phyloP scores from a whole-genome alignment of 1,139 yeast species.

The Suhomyces anneliseae region DNA sequence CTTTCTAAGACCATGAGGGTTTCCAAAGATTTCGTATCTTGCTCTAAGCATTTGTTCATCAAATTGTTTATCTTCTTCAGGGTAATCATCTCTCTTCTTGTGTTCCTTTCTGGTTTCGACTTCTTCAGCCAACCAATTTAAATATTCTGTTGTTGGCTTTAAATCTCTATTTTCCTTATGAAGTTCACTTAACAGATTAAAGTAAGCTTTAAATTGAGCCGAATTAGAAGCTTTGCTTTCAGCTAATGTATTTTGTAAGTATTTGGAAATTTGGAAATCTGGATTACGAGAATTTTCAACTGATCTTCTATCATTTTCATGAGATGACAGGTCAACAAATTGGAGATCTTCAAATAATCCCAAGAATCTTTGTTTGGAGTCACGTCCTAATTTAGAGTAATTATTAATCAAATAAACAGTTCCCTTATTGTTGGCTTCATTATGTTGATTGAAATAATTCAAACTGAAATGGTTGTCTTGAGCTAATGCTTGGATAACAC shows the following conservation, averaged over 20 bases:
- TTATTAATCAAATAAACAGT: conserved; percentile 26
- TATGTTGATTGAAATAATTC: conserved; percentile 23
- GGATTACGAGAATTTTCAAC: conserved; percentile 23
- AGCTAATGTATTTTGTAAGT: conserved; percentile 31
- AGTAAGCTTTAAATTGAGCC: conserved; percentile 41
- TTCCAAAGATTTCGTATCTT: conserved; percentile 76
- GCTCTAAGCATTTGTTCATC: conserved; percentile 52
- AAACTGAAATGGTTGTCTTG: conserved; percentile 30
- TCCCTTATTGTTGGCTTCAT: conserved; percentile 18
- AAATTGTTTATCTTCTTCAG: conserved; percentile 34
- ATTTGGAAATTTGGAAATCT: conserved; percentile 28
- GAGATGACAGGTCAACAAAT: conserved; percentile 18
- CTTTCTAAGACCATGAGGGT: conserved; percentile 68
- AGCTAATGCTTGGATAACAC: conserved; percentile 46
- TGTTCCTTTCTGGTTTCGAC: conserved; percentile 39
- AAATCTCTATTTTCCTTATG: conserved; percentile 27
- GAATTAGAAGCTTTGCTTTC: conserved; percentile 27
- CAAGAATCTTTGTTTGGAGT: conserved; percentile 34
- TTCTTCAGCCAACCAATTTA: conserved; percentile 65
- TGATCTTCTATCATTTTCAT: conserved; percentile 25
- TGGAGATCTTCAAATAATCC: conserved; percentile 44
- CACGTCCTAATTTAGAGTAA: conserved; percentile 29
- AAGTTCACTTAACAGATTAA: conserved; percentile 42
- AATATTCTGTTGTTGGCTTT: conserved; percentile 35
- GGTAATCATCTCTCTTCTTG: conserved; percentile 29